Base-by-base conservation (phyloP, 495 filamentous ascomycete genomes). In the Niebla homalea region DNA sequence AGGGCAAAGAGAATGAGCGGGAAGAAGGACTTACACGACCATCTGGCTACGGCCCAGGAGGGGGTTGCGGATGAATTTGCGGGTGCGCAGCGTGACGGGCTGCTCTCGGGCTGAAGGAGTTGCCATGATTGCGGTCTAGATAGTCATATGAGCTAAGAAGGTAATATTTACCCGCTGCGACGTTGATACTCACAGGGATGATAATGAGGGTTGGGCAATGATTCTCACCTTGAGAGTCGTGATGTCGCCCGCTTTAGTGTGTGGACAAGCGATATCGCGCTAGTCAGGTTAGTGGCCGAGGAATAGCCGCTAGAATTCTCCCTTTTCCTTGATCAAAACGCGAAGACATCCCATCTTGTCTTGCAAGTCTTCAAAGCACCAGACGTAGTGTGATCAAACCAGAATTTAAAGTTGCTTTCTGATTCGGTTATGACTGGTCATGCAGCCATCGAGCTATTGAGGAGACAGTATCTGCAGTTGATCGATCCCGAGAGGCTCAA, bases 21-120 rank as follows among this genome's bases (percentile, higher is more conserved):
- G 32, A 25, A 14, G 20, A 5, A 8, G 29, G 36, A 46, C 93
- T 80, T 90, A 99, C 92, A 97, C 87, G 74, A 99, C 93, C 92
- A 99, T 97, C 81, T 99, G 93, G 79, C 92, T 95, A 66, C 90
- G 84, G 65, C 81, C 89, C 59, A 99, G 85, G 67, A 99, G 87
- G 67, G 93, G 85, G 78, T 99, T 99, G 74, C 88, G 84, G 71
- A 97, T 93, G 87, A 99, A 99, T 79, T 99, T 99, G 84, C 93
- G 90, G 70, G 93, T 99, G 74, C 93, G 86, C 77, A 99, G 74
- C 61, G 92, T 98, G 66, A 99, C 86, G 60, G 83, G 79, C 68
- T 77, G 65, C 64, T 84, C 81, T 51, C 76, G 70, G 71, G 96
- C 92, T 36, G 29, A 32, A 12, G 29, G 29, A 11, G 29, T 32